These are phyloP conservation scores for Lophiotrema nucula DNA, from an alignment of 495 filamentous ascomycete species.

Conservation along the genomic window DNA sequence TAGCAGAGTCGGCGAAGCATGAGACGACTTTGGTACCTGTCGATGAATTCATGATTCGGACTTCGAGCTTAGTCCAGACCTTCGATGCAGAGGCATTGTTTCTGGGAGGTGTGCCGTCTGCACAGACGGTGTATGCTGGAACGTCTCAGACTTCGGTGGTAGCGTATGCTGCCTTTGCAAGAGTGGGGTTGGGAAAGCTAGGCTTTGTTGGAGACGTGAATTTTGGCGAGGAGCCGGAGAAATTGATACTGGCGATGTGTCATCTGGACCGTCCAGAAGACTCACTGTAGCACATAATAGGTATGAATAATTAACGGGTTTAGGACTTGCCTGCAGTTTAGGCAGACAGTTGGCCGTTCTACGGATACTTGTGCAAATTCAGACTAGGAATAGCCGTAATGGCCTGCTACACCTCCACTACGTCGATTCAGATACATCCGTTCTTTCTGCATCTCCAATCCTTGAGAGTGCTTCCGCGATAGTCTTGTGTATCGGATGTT, in stretches of 20 bases:
- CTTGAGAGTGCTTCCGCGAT: background rate
- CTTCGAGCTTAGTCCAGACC: constrained; percentile 1
- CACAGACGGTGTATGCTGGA: constrained; percentile 22
- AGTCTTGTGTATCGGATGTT: background rate
- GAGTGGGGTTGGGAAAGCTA: constrained; percentile 27
- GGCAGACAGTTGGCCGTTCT: too few relatives aligned
- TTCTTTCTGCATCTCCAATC: too few relatives aligned
- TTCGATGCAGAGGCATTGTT: constrained; percentile 26
- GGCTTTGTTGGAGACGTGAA: constrained; percentile 29
- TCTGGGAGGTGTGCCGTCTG: constrained; percentile 12
- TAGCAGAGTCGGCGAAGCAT: background rate
- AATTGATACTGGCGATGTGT: constrained; percentile 32
- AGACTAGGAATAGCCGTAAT: too few relatives aligned
- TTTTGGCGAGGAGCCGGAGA: constrained; percentile 28
- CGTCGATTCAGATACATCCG: too few relatives aligned
- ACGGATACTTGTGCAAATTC: too few relatives aligned
- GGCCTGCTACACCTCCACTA: too few relatives aligned
- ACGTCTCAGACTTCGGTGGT: background rate
- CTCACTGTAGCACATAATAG: too few relatives aligned
- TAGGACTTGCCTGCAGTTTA: too few relatives aligned
- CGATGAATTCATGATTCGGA: constrained; percentile 19
- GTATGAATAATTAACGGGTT: too few relatives aligned
- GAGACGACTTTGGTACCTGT: constrained; percentile 3
- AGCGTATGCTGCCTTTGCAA: constrained; percentile 23
- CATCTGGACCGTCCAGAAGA: constrained; percentile 28